Evolutionary conservation across 371 early-diverging fungal species (phyloP), one percentile per base, ranked within the genome.

Genomic region (Zychaea mexicana): DNA sequence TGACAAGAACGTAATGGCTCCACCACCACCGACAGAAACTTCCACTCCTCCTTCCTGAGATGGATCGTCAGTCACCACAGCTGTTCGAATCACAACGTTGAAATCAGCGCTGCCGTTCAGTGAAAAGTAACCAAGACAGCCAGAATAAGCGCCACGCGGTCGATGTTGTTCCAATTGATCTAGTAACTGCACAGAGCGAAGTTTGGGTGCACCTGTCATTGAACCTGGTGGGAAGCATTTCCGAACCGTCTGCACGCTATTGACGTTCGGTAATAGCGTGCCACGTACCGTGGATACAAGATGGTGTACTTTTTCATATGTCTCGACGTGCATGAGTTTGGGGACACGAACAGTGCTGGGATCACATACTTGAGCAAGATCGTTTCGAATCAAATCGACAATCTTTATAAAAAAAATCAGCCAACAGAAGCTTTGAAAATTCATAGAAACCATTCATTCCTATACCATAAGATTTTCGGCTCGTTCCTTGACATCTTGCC

Each of bases 191-290:
- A 94, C 87, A 0, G 96, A 91, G 21, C 98, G 84, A 19, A 88
- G 78, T 69, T 98, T 98, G 5, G 98, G 98, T 1, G 98, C 97
- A 8, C 98, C 98, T 0, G 98, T 98, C 97, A 98, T 97, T 0
- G 96, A 96, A 0, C 96, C 94, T 0, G 98, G 98, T 2, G 98
- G 98, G 64, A 97, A 97, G 62, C 93, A 92, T 17, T 82, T 84
- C 31, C 80, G 85, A 7, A 96, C 65, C 0, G 92, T 93, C 30
- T 90, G 86, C 0, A 94, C 90, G n/a, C 82, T 82, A 57, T 86
- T 84, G 1, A 93, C 82, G 12, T 77, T 66, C 0, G 74, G 78
- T 24, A 81, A 72, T 21, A 96, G 72, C 36, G 79, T 74, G 12
- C 92, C 93, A 21, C 84, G 76, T 9, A 96, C 88, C 0, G 96